Base-by-base conservation (phyloP, 257 asterid genomes). In the Rhazya stricta region DNA sequence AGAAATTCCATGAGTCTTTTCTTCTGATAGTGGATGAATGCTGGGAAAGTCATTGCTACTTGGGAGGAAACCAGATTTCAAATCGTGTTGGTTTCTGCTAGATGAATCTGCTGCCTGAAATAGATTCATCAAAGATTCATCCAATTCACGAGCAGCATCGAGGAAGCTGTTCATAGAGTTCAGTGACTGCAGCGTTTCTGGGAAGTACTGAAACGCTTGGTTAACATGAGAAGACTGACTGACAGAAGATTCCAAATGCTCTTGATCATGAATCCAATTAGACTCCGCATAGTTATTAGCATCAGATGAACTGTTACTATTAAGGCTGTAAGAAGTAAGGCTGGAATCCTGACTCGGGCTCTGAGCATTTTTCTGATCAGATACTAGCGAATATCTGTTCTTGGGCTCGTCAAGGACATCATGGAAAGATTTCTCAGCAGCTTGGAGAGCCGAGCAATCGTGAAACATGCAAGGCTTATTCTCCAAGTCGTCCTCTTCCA, bases 401-500 rank as follows among this genome's bases (percentile, higher is more conserved):
- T 73, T 71, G 45, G 79, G 63, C 51, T 82, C 80, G 18, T 66
- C 77, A 66, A 84, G 83, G 61, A 77, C 79, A 74, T 84, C 84
- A 45, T 66, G 77, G 56, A 84, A 84, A 72, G 85, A 87, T 23
- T 85, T 87, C 85, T 90, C 96, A n/a, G 96, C 85, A 43, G 90
- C 95, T 67, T 87, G 89, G 9, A 90, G 89, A 75, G 93, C 91
- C 58, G 83, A 79, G 80, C 85, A 80, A 34, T 91, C 97, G 19
- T 88, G 91, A 58, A 85, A 83, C 86, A 77, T 86, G 79, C 84
- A 87, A 39, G 91, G 87, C 23, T 73, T 72, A 19, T 79, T 70
- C 48, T 84, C 90, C 81, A 84, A 75, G 41, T 86, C 91, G 15
- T 82, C 93, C 42, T 90, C 97, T 15, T 90, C 97, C 91, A 90